A percentile compares a stretch with the other conserved stretches of the same genome.
These are phyloP conservation scores for Osmozyma mogii DNA, from an alignment of 805 yeast species.

Conservation along the genomic window DNA sequence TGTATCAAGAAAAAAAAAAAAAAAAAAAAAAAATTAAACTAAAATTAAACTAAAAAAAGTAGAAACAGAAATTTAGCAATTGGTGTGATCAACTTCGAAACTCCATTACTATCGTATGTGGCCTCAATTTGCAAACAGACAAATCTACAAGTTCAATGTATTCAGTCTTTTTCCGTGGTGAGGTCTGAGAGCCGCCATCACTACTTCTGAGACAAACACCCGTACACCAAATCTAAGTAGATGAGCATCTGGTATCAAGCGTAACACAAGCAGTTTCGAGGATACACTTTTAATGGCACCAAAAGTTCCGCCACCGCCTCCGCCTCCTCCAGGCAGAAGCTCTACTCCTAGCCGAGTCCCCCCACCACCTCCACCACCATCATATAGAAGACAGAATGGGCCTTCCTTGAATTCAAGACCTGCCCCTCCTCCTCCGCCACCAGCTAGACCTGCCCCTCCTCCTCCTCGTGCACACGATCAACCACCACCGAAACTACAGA, in stretches of 20 bases:
- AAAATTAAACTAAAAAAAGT: no score
- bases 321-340: conserved; percentile 3
- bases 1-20: no score
- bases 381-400: no score
- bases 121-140: no score
- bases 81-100: no score
- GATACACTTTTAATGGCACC: conserved; percentile 2
- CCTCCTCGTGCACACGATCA: conserved; percentile 22
- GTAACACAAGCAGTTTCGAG: background rate
- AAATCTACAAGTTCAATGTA: no score
- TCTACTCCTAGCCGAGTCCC: conserved; percentile 1
- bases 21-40: no score
- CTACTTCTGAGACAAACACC: conserved; percentile 1
- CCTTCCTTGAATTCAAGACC: no score
- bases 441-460: conserved; percentile 6
- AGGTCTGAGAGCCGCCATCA: no score
- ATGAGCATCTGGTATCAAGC: conserved; percentile 4
- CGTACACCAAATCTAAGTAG: conserved; percentile 2
- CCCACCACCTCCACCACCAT: conserved; percentile 4
- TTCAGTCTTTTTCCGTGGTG: no score
- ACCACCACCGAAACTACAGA: conserved; percentile 5
- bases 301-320: conserved; percentile 7
- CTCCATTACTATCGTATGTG: no score
- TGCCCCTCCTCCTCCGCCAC: conserved; percentile 5
- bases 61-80: no score